Evolutionary conservation across 164 flowering plant species (phyloP), one percentile per base, ranked within the genome.

Genomic region (Nelumbo lutea): DNA sequence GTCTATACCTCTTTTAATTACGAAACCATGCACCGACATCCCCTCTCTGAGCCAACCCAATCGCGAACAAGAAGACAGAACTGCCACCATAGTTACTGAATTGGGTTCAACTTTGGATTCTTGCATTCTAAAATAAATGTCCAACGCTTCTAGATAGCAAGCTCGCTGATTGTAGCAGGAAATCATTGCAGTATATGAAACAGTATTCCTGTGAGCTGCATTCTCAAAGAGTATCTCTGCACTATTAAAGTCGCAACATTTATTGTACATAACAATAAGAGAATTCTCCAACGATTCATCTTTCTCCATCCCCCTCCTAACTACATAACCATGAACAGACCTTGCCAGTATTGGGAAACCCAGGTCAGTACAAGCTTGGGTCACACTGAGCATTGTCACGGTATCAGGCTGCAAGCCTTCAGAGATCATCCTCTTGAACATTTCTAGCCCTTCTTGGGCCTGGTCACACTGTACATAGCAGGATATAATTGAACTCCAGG

Each of bases 401-500:
- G 82, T 76, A 77, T 93, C 98, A 3, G 78, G 75, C 40, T 70
- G 72, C 50, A 83, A 59, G 15, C 83, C 83, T 71, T 78, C 78
- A 15, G 15, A 57, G 2, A 82, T 72, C 98, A 93, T 89, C 64
- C 58, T 38, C 11, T 76, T 73, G 66, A 87, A 87, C 53, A 81
- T 66, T 60, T 79, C 82, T 71, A 90, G 62, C 14, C 84, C 93
- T 65, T 84, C 80, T 15, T 53, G 39, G 6, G 70, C 69, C 41
- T 58, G 59, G 40, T 84, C 90, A 78, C 82, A 82, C 52, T 74
- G 84, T 4, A 89, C 79, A 72, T 76, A 87, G 51, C 74, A 69
- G 4, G 75, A 79, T 48, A 90, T 68, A 50, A 88, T 80, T 0
- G 91, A 80, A 70, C 91, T 87, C 98, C 98, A 93, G 0, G 86